Evolutionary conservation across 148 eudicot species (phyloP), one percentile per base, ranked within the genome.

Genomic region (Spergularia bocconei): DNA sequence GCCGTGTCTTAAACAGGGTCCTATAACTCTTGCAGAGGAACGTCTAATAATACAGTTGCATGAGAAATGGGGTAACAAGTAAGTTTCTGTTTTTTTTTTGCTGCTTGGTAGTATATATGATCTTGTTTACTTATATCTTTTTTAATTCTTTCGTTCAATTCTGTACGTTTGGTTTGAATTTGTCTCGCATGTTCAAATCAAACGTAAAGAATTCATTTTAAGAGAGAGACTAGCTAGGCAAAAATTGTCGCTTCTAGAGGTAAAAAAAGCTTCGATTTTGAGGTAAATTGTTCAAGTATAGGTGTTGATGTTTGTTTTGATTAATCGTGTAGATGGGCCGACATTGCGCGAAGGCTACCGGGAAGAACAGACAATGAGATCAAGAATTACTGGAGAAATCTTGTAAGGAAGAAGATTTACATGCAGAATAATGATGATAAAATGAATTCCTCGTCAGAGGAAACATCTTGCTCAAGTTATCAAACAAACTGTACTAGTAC

Each of bases 291-390:
- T n/a, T n/a, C n/a, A n/a, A n/a, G n/a, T n/a, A n/a, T n/a, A n/a
- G 36, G 36, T 29, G 10, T 5, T 1, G 20, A 3, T n/a, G 7
- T 7, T 55, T 15, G 1, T 1, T 29, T 57, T 13, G 23, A 4
- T 29, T 29, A 29, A 16, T 16, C 69, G 8, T 36, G 14, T 61
- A 89, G 93, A 78, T 90, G 89, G 91, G 80, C 90, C 10, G 82
- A 64, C 53, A 86, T 86, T 70, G 89, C 91, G 20, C 47, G 69
- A 81, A 79, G 77, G 60, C 77, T 84, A 65, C 92, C 90, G 2
- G 89, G 88, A 76, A 85, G 92, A 78, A 89, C 92, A 7, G 92
- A 89, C 72, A 89, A 89, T 51, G 92, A 89, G 78, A 82, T 89
- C 50, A 89, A 89, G 81, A 89, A 89, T 70, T 89, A 85, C 53